These are phyloP conservation scores for Boletus rex-veris DNA, from an alignment of 768 basidiomycete species.

Conservation along the genomic window DNA sequence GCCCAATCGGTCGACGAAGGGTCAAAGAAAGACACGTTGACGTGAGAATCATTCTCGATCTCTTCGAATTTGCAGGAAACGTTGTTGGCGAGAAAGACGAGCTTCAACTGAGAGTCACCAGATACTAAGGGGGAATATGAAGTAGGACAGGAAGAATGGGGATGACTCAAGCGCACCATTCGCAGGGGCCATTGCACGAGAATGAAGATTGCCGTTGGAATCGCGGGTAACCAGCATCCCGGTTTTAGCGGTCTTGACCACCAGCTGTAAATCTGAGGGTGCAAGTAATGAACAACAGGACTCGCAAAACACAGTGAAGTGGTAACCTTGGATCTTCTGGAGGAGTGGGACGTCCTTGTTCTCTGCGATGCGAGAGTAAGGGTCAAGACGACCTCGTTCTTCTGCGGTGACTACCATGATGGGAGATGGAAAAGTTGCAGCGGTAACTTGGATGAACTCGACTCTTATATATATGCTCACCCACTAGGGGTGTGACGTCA, in stretches of 20 bases:
- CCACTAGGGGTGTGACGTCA: constrained; percentile 17
- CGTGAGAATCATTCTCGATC: constrained; percentile 68
- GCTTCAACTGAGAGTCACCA: constrained; percentile 46
- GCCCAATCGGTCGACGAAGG: constrained; percentile 73
- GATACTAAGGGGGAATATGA: constrained; percentile 33
- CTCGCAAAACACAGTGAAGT: neutral
- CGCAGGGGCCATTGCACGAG: constrained; percentile 78
- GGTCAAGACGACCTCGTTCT: constrained; percentile 52
- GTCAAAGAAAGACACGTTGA: constrained; percentile 80
- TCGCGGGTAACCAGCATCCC: constrained; percentile 80
- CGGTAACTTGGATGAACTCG: neutral
- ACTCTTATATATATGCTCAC: constrained; percentile 11
- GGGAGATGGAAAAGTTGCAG: neutral
- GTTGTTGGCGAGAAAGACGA: constrained; percentile 73
- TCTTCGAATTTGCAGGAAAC: constrained; percentile 73
- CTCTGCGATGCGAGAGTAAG: constrained; percentile 66
- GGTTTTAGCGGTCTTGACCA: constrained; percentile 59
- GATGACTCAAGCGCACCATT: constrained; percentile 42
- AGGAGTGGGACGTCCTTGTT: constrained; percentile 52
- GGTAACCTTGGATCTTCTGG: constrained; percentile 61
- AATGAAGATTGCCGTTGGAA: constrained; percentile 64
- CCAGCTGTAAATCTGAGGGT: constrained; percentile 53
- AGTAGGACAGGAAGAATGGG: neutral
- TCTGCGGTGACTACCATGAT: constrained; percentile 19
- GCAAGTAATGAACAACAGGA: neutral